Base-by-base conservation (phyloP, 1,284 basidiomycete species). In the Pseudozyma tsukubaensis region DNA sequence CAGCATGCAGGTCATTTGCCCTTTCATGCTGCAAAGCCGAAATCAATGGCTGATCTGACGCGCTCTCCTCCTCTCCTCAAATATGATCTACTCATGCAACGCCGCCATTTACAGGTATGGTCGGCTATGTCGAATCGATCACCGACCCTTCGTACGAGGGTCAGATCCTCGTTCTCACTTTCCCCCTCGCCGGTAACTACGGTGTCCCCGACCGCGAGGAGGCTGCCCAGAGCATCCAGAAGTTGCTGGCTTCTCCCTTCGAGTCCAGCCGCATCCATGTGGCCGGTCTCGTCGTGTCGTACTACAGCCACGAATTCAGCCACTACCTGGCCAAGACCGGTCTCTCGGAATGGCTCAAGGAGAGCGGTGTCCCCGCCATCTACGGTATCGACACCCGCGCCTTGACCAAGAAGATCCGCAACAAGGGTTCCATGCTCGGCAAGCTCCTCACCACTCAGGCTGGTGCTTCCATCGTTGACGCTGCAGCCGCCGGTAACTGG, bases 101-200 rank as follows among this genome's bases (percentile, higher is more conserved):
- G 43, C 56, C 49, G 45, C 59, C 48, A 35, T 39, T 18, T 29
- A 59, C 72, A 80, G 79, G 78, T 52, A 83, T 99, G 96, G 94
- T 99, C 70, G 97, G 97, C 49, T 99, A 99, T 86, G 95, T 94
- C 66, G 97, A 99, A 85, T 98, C 97, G 16, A 88, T 99, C 74
- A 99, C 97, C 52, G 97, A 99, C 86, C 97, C 97, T 16, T 99
- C 97, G 3, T 99, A 99, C 87, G 92, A 96, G 85, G 94, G 94
- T 53, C 97, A 99, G 86, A 99, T 99, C 83, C 91, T 99, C 67
- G 91, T 99, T 68, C 89, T 99, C 77, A 99, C 97, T 6, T 99
- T 97, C 87, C 97, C 97, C 5, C 88, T 99, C 78, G 89, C 98
- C 77, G 97, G 97, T 59, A 98, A 98, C 86, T 99, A 99, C 84